Percentiles rank a stretch among this genome's conserved stretches.
These are phyloP conservation scores for Huntiella moniliformis DNA, from an alignment of 2,329 filamentous ascomycete species.

Conservation along the genomic window DNA sequence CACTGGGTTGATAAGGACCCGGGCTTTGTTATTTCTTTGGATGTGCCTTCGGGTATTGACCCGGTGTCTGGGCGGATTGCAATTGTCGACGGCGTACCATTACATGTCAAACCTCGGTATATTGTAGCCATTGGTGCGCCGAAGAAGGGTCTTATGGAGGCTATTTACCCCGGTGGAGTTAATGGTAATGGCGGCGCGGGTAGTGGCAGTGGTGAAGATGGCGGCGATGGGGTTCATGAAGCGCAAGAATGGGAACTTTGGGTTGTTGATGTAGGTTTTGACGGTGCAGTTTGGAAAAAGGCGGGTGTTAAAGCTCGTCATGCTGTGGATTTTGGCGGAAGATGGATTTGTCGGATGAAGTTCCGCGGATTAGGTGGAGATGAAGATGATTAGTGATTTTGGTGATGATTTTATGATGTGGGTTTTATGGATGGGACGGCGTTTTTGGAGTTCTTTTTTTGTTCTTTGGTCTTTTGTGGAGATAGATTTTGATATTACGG, in stretches of 20 bases:
- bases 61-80: conserved; percentile 52
- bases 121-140: conserved; percentile 76
- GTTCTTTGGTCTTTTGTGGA: neutral
- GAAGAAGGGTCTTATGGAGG: conserved; percentile 65
- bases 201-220: conserved; percentile 14
- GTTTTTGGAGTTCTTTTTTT: neutral
- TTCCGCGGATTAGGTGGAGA: conserved; percentile 23
- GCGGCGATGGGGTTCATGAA: conserved; percentile 17
- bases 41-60: conserved; percentile 76
- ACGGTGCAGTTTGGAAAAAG: conserved; percentile 66
- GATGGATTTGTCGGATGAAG: conserved; percentile 62
- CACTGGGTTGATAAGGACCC: conserved; percentile 85
- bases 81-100: conserved; percentile 51
- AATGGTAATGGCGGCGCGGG: conserved; percentile 12
- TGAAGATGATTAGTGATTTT: conserved; percentile 1
- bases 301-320: conserved; percentile 63
- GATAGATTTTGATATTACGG: too few species aligned
- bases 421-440: neutral
- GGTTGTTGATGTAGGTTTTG: conserved; percentile 74
- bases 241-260: conserved; percentile 58
- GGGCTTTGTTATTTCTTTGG: conserved; percentile 67
- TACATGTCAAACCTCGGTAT: conserved; percentile 66
- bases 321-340: conserved; percentile 72
- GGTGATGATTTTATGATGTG: neutral
- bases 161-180: conserved; percentile 29